Evolutionary conservation across 768 basidiomycete species (phyloP).

Genomic region (Tylopilus vinaceipallidus): DNA sequence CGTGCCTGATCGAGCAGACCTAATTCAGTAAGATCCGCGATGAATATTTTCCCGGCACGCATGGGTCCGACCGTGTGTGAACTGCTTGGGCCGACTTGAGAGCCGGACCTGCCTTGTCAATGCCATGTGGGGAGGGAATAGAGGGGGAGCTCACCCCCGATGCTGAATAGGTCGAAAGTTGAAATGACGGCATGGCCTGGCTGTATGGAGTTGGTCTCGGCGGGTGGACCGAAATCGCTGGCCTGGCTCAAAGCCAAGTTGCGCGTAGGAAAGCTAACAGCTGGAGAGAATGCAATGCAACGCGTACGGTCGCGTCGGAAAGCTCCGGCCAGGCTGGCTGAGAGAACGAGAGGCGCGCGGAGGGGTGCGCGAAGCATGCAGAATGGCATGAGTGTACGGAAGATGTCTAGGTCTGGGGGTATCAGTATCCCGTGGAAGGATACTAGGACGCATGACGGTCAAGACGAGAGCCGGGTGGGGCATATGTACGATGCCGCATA

Average conservation of each 20-base stretch:
- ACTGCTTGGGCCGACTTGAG: slow-evolving; percentile 56
- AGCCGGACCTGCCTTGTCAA: slow-evolving; percentile 18
- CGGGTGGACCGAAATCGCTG: slow-evolving; percentile 3
- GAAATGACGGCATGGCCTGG: slow-evolving; percentile 90
- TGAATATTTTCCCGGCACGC: slow-evolving; percentile 90
- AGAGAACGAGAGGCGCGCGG: background rate
- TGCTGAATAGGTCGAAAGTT: slow-evolving; percentile 89
- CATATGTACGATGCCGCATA: background rate
- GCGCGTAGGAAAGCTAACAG: slow-evolving; percentile 4
- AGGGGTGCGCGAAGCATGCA: slow-evolving; percentile 5
- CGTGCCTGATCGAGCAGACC: slow-evolving; percentile 65
- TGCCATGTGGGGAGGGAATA: background rate
- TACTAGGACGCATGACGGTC: background rate
- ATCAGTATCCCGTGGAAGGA: background rate
- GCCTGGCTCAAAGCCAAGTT: background rate
- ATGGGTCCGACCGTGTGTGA: slow-evolving; percentile 80
- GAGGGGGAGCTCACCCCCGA: slow-evolving; percentile 61
- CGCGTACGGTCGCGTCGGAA: slow-evolving; percentile 10
- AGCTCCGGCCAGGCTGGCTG: background rate
- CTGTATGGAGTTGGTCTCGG: slow-evolving; percentile 23
- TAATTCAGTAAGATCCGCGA: slow-evolving; percentile 68
- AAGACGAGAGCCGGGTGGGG: background rate
- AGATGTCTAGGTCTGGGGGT: background rate
- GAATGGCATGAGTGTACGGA: slow-evolving; percentile 5
- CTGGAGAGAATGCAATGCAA: slow-evolving; percentile 13